A percentile compares a stretch with the other conserved stretches of the same genome.
Conservation (phyloP, 148 eudicot species). For the Fallopia convolvulus region DNA sequence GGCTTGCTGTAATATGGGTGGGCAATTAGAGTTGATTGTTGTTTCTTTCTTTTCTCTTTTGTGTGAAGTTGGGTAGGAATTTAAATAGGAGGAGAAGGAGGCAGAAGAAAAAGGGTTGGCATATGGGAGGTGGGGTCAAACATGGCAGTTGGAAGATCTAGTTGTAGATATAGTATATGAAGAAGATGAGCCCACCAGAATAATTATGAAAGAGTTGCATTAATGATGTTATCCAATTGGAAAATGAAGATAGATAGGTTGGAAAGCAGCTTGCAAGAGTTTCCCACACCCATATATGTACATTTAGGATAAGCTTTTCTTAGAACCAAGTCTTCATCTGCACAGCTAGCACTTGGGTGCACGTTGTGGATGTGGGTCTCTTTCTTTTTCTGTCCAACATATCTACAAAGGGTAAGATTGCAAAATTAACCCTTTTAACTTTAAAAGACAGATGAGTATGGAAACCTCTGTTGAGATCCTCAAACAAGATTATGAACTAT, state of each 20-base stretch:
- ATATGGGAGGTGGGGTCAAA: constrained; percentile 13
- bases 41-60: neutral
- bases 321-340: constrained; percentile 2
- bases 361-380: neutral
- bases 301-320: constrained; percentile 1
- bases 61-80: neutral
- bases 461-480: too few species aligned
- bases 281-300: neutral
- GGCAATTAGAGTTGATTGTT: neutral
- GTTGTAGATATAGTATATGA: constrained; percentile 1
- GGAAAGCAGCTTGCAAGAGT: neutral
- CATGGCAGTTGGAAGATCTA: constrained; percentile 25
- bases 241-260: neutral
- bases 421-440: neutral
- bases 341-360: neutral
- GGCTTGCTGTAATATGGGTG: neutral
- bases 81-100: constrained; percentile 3
- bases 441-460: too few species aligned
- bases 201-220: constrained; percentile 5
- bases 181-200: neutral
- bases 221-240: constrained; percentile 8
- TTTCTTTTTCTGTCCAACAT: neutral
- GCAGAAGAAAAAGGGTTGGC: neutral
- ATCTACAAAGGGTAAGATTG: neutral
- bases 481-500: too few species aligned